Evolutionary conservation across 768 basidiomycete genomes (phyloP).

Genomic region (Tylopilus intermedius): DNA sequence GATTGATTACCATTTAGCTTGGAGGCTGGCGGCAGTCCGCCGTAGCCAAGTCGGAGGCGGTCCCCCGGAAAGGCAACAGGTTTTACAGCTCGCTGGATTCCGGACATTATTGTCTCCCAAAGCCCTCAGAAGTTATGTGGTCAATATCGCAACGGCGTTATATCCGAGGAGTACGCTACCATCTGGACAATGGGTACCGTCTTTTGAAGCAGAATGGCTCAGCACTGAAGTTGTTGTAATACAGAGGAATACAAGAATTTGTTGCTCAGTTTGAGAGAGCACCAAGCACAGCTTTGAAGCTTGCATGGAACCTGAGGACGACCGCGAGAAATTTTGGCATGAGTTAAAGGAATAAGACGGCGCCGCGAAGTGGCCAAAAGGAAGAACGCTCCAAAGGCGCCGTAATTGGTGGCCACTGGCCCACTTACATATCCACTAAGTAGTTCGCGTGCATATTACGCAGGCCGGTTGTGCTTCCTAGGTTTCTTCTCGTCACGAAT

Average conservation of each 20-base stretch:
- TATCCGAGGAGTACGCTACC: background rate
- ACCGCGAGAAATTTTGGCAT: too few relatives aligned
- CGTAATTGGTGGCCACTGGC: background rate
- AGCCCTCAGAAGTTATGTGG: background rate
- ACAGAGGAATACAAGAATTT: too few relatives aligned
- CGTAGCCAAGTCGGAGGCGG: background rate
- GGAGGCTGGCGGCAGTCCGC: background rate
- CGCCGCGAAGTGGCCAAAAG: too few relatives aligned
- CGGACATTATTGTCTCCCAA: too few relatives aligned
- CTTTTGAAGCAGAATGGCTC: background rate
- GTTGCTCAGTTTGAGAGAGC: too few relatives aligned
- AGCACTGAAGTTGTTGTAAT: too few relatives aligned
- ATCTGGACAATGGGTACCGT: background rate
- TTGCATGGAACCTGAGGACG: too few relatives aligned
- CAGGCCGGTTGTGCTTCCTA: background rate
- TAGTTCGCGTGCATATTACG: background rate
- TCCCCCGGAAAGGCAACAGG: background rate
- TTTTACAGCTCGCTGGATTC: background rate
- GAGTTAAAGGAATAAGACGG: too few relatives aligned
- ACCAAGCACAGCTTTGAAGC: too few relatives aligned
- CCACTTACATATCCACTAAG: background rate
- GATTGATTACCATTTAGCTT: background rate
- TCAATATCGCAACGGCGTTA: background rate
- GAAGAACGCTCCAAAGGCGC: background rate
- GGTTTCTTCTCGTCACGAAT: background rate